Conservation (phyloP, 1,284 basidiomycete genomes). For the Moesziomyces globuligerus region DNA sequence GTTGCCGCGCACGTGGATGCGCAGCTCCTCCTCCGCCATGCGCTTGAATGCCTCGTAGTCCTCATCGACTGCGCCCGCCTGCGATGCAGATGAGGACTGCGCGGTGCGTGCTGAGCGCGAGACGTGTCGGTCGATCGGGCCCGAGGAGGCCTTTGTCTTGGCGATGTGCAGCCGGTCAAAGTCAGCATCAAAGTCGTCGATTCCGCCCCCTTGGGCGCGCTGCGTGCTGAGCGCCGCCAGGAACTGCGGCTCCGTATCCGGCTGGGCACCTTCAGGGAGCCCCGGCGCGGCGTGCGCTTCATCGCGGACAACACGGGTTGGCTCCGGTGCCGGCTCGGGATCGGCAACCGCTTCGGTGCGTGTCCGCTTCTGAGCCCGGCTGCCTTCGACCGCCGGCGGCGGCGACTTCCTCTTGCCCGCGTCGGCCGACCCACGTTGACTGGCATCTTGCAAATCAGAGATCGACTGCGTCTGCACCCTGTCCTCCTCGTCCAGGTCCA, state of each 20-base stretch:
- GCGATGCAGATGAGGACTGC: neutral
- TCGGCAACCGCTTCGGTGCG: slow-evolving; percentile 7
- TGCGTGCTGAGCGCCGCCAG: slow-evolving; percentile 52
- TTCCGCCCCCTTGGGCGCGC: slow-evolving; percentile 38
- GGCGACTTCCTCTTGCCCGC: slow-evolving; percentile 23
- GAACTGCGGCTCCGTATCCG: slow-evolving; percentile 51
- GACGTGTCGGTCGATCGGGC: slow-evolving; percentile 6
- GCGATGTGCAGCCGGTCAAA: slow-evolving; percentile 54
- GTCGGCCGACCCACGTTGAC: neutral
- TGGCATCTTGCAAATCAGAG: slow-evolving; percentile 3
- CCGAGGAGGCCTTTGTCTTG: slow-evolving; percentile 20
- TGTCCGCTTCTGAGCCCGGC: slow-evolving; percentile 10
- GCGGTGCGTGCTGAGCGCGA: neutral
- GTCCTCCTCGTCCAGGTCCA: slow-evolving; percentile 52
- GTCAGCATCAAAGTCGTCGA: slow-evolving; percentile 58
- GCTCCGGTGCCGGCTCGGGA: neutral
- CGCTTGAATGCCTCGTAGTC: slow-evolving; percentile 51
- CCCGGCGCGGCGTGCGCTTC: slow-evolving; percentile 9
- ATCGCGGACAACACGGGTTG: slow-evolving; percentile 20
- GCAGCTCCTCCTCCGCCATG: slow-evolving; percentile 50
- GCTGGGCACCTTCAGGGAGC: slow-evolving; percentile 19
- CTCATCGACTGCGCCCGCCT: slow-evolving; percentile 25
- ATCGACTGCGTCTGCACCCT: slow-evolving; percentile 15
- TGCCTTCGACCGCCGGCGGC: neutral
- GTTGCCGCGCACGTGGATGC: slow-evolving; percentile 53